These are phyloP conservation scores for Saccharomycopsis sp. DNA, from an alignment of 805 yeast genomes.

Conservation along the genomic window DNA sequence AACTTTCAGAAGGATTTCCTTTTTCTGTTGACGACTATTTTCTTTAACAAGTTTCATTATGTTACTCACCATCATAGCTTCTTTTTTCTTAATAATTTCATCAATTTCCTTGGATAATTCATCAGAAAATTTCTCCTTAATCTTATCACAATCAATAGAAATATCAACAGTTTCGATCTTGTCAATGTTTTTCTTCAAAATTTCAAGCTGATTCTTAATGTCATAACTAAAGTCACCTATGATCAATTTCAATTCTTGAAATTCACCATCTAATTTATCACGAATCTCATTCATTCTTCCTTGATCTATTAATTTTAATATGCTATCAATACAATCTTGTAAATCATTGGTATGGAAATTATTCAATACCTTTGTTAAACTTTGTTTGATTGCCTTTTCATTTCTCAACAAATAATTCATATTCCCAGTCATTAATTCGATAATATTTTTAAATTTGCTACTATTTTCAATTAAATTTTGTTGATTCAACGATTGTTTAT, in stretches of 20 bases:
- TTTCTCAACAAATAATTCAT: constrained; percentile 24
- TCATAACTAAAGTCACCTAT: no score
- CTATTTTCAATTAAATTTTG: constrained; percentile 29
- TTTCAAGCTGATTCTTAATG: no score
- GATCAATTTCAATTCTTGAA: no score
- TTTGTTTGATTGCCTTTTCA: constrained; percentile 23
- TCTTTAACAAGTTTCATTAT: constrained; percentile 5
- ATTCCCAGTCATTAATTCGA: constrained; percentile 28
- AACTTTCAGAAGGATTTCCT: not conserved
- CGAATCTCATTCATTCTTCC: constrained; percentile 9
- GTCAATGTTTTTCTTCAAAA: no score
- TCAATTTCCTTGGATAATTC: constrained; percentile 8
- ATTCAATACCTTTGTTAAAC: constrained; percentile 20
- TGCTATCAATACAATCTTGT: constrained; percentile 1
- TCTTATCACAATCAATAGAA: constrained; percentile 3
- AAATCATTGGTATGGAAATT: constrained; percentile 13
- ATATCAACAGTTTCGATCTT: no score
- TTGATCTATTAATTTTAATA: not conserved
- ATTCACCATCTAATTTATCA: constrained; percentile 14
- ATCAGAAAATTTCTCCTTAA: constrained; percentile 3
- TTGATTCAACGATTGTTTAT: constrained; percentile 29
- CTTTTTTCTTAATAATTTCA: constrained; percentile 21
- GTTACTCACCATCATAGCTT: constrained; percentile 15
- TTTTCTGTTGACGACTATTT: constrained; percentile 10
- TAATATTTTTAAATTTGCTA: constrained; percentile 27